Percentiles rank a stretch among this genome's conserved stretches.
Evolutionary conservation across 2,329 filamentous ascomycete species (phyloP).

Genomic region (Penicillium nordicum): DNA sequence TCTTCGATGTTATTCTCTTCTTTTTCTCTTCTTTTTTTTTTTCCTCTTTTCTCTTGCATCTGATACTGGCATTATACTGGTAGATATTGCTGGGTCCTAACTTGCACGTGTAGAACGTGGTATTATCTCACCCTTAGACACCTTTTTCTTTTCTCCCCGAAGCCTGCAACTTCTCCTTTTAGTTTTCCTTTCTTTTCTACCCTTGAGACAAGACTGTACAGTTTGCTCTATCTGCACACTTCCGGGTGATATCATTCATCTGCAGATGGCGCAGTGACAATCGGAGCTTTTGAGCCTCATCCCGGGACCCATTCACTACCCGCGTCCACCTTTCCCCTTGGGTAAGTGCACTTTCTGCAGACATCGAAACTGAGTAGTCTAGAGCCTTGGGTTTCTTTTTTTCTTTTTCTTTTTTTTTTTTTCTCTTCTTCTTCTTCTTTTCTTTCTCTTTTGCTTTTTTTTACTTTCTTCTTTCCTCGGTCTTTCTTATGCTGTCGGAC

Average conservation of each 20-base stretch:
- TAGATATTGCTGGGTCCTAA: not conserved
- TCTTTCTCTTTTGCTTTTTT: too few species aligned
- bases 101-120: slow-evolving; percentile 4
- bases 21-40: not conserved
- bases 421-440: not conserved
- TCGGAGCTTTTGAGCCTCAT: slow-evolving; percentile 23
- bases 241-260: slow-evolving; percentile 15
- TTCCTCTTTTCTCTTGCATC: not conserved
- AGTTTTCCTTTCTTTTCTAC: not conserved
- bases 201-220: not conserved
- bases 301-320: slow-evolving; percentile 9
- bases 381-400: not conserved
- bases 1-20: not conserved
- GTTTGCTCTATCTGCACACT: not conserved
- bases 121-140: not conserved
- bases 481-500: not conserved
- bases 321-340: slow-evolving; percentile 9
- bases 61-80: slow-evolving; percentile 1
- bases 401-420: not conserved
- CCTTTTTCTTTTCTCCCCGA: not conserved
- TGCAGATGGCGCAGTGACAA: slow-evolving; percentile 11
- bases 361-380: not conserved
- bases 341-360: slow-evolving; percentile 11
- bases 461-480: not conserved
- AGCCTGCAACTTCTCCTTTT: not conserved